Evolutionary conservation across 371 early-diverging fungal genomes (phyloP).

Genomic region (Mucor sp.): DNA sequence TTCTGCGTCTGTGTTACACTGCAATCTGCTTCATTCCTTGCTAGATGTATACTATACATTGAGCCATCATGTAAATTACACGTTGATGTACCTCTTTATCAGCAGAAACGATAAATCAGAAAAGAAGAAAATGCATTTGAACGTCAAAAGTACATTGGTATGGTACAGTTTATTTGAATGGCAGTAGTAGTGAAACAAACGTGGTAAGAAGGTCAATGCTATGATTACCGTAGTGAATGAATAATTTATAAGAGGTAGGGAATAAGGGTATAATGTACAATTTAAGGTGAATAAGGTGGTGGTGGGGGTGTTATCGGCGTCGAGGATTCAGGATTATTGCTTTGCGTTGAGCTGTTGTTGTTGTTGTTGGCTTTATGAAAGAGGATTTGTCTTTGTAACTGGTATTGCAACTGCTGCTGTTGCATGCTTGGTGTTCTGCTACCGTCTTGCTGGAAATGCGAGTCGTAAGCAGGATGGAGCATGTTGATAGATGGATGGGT

Average conservation of each 20-base stretch:
- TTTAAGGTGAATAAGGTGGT: slow-evolving; percentile 24
- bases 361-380: neutral
- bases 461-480: slow-evolving; percentile 11
- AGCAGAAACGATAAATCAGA: neutral
- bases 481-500: neutral
- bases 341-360: neutral
- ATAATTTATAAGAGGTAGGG: neutral
- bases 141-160: neutral
- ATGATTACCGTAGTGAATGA: neutral
- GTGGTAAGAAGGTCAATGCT: neutral
- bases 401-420: slow-evolving; percentile 19
- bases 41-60: too few species aligned
- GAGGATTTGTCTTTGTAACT: slow-evolving; percentile 16
- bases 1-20: neutral
- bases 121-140: neutral
- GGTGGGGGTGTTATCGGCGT: slow-evolving; percentile 2
- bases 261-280: neutral
- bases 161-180: neutral
- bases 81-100: neutral
- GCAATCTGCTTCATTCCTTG: neutral
- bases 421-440: slow-evolving; percentile 18
- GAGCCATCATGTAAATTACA: neutral
- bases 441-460: neutral
- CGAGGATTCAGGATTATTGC: neutral
- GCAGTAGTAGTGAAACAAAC: neutral